phyloP scores from a whole-genome alignment of 1,139 yeast species.

The Wickerhamiella pararugosa region DNA sequence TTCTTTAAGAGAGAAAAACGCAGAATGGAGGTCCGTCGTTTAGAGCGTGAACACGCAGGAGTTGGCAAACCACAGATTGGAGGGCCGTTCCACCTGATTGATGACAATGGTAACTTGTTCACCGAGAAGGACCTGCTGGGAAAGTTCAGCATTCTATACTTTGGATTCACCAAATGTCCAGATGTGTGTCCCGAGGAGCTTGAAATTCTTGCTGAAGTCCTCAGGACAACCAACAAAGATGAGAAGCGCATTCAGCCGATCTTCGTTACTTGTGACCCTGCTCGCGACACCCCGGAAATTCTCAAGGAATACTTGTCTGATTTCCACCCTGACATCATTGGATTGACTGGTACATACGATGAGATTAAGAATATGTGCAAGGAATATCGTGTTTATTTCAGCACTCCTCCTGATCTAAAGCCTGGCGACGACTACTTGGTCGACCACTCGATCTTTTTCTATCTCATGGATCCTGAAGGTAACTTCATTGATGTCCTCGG shows the following conservation, averaged over 20 bases:
- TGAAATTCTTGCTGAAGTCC: slow-evolving; percentile 73
- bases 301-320: slow-evolving; percentile 64
- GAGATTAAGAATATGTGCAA: slow-evolving; percentile 73
- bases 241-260: slow-evolving; percentile 54
- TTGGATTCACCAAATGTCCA: slow-evolving; percentile 95
- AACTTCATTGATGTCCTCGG: slow-evolving; percentile 89
- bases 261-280: slow-evolving; percentile 93
- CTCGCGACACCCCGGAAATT: slow-evolving; percentile 77
- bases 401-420: slow-evolving; percentile 85
- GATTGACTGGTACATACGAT: slow-evolving; percentile 83
- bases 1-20: slow-evolving; percentile 61
- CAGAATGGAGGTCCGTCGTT: slow-evolving; percentile 51
- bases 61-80: slow-evolving; percentile 89
- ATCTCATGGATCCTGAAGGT: slow-evolving; percentile 94
- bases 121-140: slow-evolving; percentile 66
- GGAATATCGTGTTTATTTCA: slow-evolving; percentile 80
- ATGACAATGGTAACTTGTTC: slow-evolving; percentile 53
- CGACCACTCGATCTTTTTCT: slow-evolving; percentile 92
- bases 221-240: slow-evolving; percentile 39
- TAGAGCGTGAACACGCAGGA: slow-evolving; percentile 73
- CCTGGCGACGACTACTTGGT: slow-evolving; percentile 95
- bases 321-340: slow-evolving; percentile 77
- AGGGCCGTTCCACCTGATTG: slow-evolving; percentile 66
- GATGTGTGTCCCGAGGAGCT: slow-evolving; percentile 97
- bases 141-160: slow-evolving; percentile 66